Base-by-base conservation (phyloP, 768 basidiomycete genomes). In the Termitomyces sp. region DNA sequence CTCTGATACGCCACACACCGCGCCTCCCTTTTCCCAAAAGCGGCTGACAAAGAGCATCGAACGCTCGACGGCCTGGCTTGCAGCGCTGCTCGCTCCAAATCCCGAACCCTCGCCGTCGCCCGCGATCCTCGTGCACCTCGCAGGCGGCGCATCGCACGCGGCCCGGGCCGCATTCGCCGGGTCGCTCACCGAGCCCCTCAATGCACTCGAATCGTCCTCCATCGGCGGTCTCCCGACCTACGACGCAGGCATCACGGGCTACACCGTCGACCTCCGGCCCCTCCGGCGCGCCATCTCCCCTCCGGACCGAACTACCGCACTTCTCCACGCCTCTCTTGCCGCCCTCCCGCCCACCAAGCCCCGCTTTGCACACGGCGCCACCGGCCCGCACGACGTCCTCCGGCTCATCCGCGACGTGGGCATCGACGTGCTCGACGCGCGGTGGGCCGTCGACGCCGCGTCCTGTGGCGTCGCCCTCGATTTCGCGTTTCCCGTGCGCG, bases 321-420 rank as follows among this genome's bases (percentile, higher is more conserved):
- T 92, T 30, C 64, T 93, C 13, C 70, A 73, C 35, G 72, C 85
- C 2, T 94, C 92, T 12, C 78, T 94, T 9, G 57, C 49, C 0
- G 64, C 76, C 0, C 76, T 92, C 2, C 77, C 87, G 0, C 22
- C 63, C 1, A 46, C 63, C 8, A 94, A 94, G 69, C 80, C 79
- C 1, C 87, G 93, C 26, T 64, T 92, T 14, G 78, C 82, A 30
- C 84, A 83, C 38, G 77, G 77, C 1, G 66, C 77, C 0, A 62
- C 66, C 4, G 84, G 85, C 0, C 93, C 92, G 1, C 93, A 93
- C 58, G 88, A 91, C 54, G 81, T 92, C 14, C 82, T 94, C 3
- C 71, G 70, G 9, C 78, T 92, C 28, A 77, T 94, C 32, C 70
- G 72, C 2, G 74, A 81, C 44, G 75, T 86, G 2, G 92, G 93